phyloP scores from a whole-genome alignment of 78 protist genomes.

The Guillardia theta region DNA sequence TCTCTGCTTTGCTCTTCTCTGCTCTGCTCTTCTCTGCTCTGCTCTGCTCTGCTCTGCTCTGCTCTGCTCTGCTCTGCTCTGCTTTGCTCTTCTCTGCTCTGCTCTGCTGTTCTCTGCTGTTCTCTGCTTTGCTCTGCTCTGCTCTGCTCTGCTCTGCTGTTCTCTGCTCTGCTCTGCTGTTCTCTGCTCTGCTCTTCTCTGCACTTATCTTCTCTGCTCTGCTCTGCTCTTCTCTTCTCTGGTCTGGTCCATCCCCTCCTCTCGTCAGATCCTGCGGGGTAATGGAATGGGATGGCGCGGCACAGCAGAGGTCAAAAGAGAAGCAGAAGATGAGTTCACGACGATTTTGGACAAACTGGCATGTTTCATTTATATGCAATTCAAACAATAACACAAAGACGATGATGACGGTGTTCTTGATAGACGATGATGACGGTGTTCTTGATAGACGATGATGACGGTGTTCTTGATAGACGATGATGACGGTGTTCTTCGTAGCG shows the following conservation, averaged over 20 bases:
- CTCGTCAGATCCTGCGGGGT: no score
- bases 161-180: neutral
- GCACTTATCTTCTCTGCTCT: neutral
- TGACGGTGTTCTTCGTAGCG: no score
- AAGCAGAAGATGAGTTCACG: no score
- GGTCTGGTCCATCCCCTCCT: neutral
- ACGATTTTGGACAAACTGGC: no score
- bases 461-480: no score
- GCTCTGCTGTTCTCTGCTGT: neutral
- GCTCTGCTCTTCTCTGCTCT: neutral
- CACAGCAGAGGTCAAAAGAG: no score
- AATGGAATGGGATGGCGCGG: no score
- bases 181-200: neutral
- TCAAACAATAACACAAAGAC: no score
- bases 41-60: neutral
- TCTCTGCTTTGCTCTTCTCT: neutral
- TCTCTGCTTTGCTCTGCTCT: neutral
- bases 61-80: neutral
- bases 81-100: neutral
- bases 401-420: no score
- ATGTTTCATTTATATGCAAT: no score
- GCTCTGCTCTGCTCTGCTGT: neutral
- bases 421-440: no score
- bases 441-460: no score
- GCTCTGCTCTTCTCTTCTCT: neutral